phyloP scores from a whole-genome alignment of 306 rosid genomes.

The Biancaea sappan region DNA sequence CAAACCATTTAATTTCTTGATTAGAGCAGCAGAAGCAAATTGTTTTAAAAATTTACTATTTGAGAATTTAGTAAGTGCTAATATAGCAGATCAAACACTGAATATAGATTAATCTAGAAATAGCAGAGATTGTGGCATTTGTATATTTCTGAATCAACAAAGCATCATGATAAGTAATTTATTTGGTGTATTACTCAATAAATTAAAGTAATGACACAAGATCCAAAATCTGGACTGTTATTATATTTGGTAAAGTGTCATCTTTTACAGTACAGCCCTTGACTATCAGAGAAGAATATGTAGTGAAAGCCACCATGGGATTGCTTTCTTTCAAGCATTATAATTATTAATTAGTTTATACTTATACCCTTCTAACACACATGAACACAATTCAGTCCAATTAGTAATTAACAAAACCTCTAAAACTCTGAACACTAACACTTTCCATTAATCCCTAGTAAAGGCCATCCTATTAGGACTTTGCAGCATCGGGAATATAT shows the following conservation, averaged over 20 bases:
- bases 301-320: constrained; percentile 30
- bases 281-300: constrained; percentile 43
- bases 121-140: constrained; percentile 34
- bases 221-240: constrained; percentile 70
- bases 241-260: constrained; percentile 42
- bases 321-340: constrained; percentile 38
- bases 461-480: neutral
- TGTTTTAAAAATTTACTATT: too few species aligned
- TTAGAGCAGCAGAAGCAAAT: constrained; percentile 11
- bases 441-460: too few species aligned
- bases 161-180: constrained; percentile 9
- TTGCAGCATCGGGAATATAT: neutral
- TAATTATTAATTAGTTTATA: constrained; percentile 19
- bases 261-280: constrained; percentile 40
- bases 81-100: constrained; percentile 27
- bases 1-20: constrained; percentile 22
- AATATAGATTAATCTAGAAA: constrained; percentile 15
- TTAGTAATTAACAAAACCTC: neutral
- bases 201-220: constrained; percentile 57
- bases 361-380: constrained; percentile 30
- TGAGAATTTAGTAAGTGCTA: constrained; percentile 30
- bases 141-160: constrained; percentile 35
- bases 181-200: neutral
- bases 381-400: constrained; percentile 27
- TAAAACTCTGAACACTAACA: neutral